phyloP scores from a whole-genome alignment of 495 filamentous ascomycete species.

The Talaromyces thailandensis region DNA sequence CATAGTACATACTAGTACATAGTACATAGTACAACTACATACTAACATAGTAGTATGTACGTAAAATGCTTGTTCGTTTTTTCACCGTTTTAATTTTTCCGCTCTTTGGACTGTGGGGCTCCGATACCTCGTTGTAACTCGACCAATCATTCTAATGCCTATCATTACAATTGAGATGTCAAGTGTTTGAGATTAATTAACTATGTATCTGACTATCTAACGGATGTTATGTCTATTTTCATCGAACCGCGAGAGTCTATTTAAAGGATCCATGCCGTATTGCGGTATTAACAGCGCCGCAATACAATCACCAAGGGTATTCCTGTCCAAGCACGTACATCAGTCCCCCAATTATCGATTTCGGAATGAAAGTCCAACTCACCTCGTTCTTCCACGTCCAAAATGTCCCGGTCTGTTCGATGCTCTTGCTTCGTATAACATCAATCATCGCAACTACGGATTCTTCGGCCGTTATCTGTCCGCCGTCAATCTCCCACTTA shows the following conservation, averaged over 20 bases:
- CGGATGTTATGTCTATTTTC: no score
- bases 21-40: no score
- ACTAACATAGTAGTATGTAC: no score
- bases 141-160: no score
- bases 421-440: conserved; percentile 39
- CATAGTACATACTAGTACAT: no score
- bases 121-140: neutral
- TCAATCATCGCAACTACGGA: conserved; percentile 41
- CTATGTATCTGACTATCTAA: no score
- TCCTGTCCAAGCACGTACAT: neutral
- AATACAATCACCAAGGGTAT: conserved; percentile 3
- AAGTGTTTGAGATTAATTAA: no score
- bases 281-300: no score
- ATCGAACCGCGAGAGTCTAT: no score
- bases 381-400: conserved; percentile 47
- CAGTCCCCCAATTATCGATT: neutral
- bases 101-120: neutral
- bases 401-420: conserved; percentile 42
- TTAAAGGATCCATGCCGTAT: no score
- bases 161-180: no score
- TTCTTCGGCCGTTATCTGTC: conserved; percentile 34
- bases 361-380: conserved; percentile 2
- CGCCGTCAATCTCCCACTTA: conserved; percentile 41
- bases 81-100: neutral
- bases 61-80: neutral